These are phyloP conservation scores for Millerozyma miso DNA, from an alignment of 805 yeast species.

Conservation along the genomic window DNA sequence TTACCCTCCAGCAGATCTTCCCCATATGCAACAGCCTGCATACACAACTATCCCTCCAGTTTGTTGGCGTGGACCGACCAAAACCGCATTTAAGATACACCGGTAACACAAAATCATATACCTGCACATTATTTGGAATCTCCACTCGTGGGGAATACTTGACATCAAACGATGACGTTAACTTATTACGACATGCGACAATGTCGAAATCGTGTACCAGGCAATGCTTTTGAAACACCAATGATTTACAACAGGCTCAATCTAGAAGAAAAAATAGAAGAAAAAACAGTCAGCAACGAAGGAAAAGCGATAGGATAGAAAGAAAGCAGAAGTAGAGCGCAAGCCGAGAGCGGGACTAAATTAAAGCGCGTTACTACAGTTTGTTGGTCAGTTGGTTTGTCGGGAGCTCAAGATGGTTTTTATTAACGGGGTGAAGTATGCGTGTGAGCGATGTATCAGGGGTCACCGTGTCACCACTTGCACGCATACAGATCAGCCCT, in stretches of 20 bases:
- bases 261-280: neutral
- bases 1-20: too few relatives aligned
- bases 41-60: neutral
- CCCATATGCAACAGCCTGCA: too few relatives aligned
- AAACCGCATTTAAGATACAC: neutral
- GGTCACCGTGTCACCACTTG: slow-evolving; percentile 96
- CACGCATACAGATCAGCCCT: slow-evolving; percentile 84
- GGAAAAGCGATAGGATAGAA: neutral
- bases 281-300: neutral
- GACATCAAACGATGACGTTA: neutral
- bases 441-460: slow-evolving; percentile 92
- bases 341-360: neutral
- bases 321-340: neutral
- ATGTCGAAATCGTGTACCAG: neutral
- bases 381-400: neutral
- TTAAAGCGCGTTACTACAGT: neutral
- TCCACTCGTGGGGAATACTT: neutral
- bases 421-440: slow-evolving; percentile 89
- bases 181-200: neutral
- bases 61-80: neutral
- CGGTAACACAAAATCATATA: neutral
- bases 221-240: neutral
- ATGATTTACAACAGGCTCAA: neutral
- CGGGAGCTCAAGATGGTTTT: slow-evolving; percentile 58
- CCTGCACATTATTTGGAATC: neutral